These are phyloP conservation scores for Macrolepiota dolichaula DNA, from an alignment of 768 basidiomycete genomes.

Conservation along the genomic window DNA sequence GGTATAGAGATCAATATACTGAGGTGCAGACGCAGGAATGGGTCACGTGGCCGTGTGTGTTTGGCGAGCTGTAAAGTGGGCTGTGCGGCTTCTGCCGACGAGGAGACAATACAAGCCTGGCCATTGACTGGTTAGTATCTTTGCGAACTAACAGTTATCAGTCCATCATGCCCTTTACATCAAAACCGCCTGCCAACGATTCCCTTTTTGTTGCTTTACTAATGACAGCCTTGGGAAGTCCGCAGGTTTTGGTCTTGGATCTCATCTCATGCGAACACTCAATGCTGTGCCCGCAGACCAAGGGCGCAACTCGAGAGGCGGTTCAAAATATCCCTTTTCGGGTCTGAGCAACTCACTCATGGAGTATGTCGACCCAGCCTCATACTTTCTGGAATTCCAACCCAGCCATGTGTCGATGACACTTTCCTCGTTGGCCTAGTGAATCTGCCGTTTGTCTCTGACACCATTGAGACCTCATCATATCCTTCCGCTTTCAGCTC, in stretches of 20 bases:
- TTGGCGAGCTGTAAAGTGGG: neutral
- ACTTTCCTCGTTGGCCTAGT: slow-evolving; percentile 10
- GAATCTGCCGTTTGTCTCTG: slow-evolving; percentile 4
- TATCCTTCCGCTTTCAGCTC: slow-evolving; percentile 8
- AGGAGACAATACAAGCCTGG: neutral
- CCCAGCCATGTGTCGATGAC: slow-evolving; percentile 7
- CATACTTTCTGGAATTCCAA: slow-evolving; percentile 10
- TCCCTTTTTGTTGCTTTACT: neutral
- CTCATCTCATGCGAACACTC: slow-evolving; percentile 1
- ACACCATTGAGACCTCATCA: neutral
- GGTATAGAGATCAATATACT: slow-evolving; percentile 4
- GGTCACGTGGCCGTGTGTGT: neutral
- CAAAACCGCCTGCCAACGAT: slow-evolving; percentile 9
- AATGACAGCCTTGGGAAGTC: slow-evolving; percentile 1
- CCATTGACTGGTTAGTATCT: slow-evolving; percentile 9
- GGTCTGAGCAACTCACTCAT: neutral
- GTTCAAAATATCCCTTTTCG: slow-evolving; percentile 8
- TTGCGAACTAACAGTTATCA: slow-evolving; percentile 1
- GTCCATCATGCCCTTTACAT: slow-evolving; percentile 1
- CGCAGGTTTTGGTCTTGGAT: slow-evolving; percentile 2
- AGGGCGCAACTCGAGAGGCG: slow-evolving; percentile 2
- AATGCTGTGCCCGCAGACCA: slow-evolving; percentile 8
- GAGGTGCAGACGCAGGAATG: neutral
- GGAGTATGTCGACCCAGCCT: slow-evolving; percentile 10
- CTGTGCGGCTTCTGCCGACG: neutral